Evolutionary conservation across 129 eudicot species (phyloP).

Genomic region (Deinandra increscens): DNA sequence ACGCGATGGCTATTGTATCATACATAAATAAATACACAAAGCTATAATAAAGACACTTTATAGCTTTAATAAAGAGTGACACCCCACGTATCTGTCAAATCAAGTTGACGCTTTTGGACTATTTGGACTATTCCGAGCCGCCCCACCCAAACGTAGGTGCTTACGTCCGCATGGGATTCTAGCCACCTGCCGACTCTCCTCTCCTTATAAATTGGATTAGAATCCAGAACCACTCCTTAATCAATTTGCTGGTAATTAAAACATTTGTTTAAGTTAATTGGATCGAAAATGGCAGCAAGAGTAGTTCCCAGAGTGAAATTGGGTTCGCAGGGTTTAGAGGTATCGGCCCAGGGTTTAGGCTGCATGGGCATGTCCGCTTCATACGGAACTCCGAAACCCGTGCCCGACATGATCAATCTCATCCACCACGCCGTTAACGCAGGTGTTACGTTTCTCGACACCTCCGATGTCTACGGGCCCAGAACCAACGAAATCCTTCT

Average conservation of each 20-base stretch:
- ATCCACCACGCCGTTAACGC: slow-evolving; percentile 48
- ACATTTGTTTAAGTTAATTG: background rate
- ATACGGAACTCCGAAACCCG: slow-evolving; percentile 43
- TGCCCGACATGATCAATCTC: slow-evolving; percentile 43
- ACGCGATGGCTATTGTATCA: no score
- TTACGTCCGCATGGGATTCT: no score
- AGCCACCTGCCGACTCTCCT: no score
- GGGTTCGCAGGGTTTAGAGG: slow-evolving; percentile 50
- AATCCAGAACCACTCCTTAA: no score
- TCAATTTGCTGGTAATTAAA: no score
- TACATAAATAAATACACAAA: no score
- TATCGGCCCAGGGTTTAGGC: slow-evolving; percentile 44
- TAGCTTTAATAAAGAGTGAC: no score
- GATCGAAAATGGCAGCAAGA: slow-evolving; percentile 4
- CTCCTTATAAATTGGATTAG: background rate
- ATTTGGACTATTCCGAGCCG: no score
- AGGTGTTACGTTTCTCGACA: slow-evolving; percentile 50
- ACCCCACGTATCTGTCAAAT: no score
- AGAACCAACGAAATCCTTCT: slow-evolving; percentile 48
- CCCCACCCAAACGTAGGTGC: no score
- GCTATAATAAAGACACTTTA: no score
- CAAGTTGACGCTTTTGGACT: no score
- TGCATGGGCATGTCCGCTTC: slow-evolving; percentile 44
- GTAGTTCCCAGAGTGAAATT: slow-evolving; percentile 30
- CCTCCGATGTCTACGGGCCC: slow-evolving; percentile 57